These are phyloP conservation scores for Ophiostoma novo-ulmi DNA, from an alignment of 2,329 filamentous ascomycete genomes.

Conservation along the genomic window DNA sequence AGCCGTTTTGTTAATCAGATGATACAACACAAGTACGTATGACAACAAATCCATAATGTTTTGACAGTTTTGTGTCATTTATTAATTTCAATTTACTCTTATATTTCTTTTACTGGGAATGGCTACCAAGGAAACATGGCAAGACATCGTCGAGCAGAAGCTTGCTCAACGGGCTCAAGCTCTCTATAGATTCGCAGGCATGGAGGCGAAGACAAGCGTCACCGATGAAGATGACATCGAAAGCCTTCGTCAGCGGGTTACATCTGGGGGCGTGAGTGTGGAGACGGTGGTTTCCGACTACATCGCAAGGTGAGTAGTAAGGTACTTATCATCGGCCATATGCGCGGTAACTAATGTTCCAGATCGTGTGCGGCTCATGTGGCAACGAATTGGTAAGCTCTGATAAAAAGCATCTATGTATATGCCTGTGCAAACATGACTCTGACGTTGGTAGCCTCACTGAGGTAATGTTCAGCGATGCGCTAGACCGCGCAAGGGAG, in stretches of 20 bases:
- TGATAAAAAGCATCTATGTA: too few species aligned
- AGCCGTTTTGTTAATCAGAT: too few species aligned
- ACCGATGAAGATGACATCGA: background rate
- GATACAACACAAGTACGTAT: too few species aligned
- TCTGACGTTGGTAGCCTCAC: slow-evolving; percentile 35
- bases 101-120: background rate
- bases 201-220: background rate
- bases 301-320: background rate
- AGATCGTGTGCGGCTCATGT: background rate
- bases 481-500: slow-evolving; percentile 32
- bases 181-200: background rate
- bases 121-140: background rate
- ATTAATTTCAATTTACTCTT: background rate
- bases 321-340: background rate
- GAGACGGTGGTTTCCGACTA: background rate
- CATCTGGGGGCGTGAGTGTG: background rate
- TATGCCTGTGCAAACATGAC: background rate
- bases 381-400: slow-evolving; percentile 4
- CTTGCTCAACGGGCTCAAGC: background rate
- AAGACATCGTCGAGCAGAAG: background rate
- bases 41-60: too few species aligned
- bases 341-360: background rate
- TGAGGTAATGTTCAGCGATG: slow-evolving; percentile 36
- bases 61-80: too few species aligned
- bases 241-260: background rate